Conservation (phyloP, 805 yeast genomes). For the Yarrowia osloensis region DNA sequence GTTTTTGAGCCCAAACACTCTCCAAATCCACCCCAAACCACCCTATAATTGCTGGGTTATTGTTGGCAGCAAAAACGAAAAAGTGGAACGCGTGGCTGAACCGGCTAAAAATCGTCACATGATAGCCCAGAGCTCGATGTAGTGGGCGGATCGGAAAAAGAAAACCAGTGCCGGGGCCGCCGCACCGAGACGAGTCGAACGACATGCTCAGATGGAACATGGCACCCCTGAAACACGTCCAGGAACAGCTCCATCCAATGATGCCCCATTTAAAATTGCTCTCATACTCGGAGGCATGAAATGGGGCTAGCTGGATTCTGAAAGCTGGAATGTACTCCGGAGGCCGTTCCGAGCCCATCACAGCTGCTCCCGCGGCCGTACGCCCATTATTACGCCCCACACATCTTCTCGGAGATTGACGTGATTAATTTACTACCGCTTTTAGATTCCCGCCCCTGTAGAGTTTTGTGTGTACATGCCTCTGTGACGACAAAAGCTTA, state of each 20-base stretch:
- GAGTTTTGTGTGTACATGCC: slow-evolving; percentile 20
- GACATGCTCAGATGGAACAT: background rate
- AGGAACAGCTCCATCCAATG: too few species aligned
- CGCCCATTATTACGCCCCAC: background rate
- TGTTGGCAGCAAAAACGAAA: too few species aligned
- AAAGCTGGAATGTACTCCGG: background rate
- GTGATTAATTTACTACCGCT: slow-evolving; percentile 10
- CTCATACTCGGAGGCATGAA: background rate
- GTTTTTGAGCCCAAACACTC: too few species aligned
- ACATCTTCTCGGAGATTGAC: background rate
- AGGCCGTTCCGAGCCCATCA: background rate
- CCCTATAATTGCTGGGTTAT: background rate
- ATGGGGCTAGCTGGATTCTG: background rate
- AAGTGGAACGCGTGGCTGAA: background rate
- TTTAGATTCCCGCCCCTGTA: slow-evolving; percentile 22
- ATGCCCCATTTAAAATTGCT: too few species aligned
- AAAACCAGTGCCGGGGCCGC: background rate
- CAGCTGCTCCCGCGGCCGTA: background rate
- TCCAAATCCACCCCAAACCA: too few species aligned
- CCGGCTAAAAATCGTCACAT: background rate
- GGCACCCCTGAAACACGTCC: too few species aligned
- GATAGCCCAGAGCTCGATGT: background rate
- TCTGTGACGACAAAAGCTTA: background rate
- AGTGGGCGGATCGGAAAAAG: background rate
- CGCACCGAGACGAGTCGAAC: background rate